These are phyloP conservation scores for Nakaseomyces delphensis DNA, from an alignment of 1,139 yeast genomes.

Conservation along the genomic window DNA sequence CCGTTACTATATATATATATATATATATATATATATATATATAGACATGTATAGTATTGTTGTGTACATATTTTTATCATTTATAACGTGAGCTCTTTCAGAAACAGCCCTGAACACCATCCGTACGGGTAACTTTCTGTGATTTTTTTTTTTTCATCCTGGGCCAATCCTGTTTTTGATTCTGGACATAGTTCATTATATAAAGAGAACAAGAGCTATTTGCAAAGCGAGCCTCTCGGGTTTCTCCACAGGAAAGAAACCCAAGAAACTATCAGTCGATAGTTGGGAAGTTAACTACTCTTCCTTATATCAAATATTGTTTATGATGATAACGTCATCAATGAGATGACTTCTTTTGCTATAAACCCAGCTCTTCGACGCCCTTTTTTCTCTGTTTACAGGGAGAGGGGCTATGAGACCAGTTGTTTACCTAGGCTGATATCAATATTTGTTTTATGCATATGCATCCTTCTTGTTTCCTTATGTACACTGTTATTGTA, in stretches of 20 bases:
- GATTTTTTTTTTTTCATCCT: too few species aligned
- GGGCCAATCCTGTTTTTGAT: too few species aligned
- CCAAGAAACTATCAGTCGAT: constrained; percentile 1
- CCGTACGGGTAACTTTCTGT: background rate
- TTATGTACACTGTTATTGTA: background rate
- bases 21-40: background rate
- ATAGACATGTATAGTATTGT: too few species aligned
- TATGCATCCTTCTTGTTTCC: background rate
- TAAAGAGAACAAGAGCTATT: too few species aligned
- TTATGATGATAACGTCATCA: constrained; percentile 36
- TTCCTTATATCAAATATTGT: constrained; percentile 15
- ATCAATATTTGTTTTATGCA: background rate
- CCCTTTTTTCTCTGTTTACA: background rate
- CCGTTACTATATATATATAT: background rate
- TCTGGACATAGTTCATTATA: too few species aligned
- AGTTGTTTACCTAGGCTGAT: background rate
- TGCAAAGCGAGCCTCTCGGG: too few species aligned
- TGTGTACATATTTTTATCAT: too few species aligned
- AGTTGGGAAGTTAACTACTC: background rate
- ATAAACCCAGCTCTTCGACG: constrained; percentile 48
- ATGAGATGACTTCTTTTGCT: constrained; percentile 26
- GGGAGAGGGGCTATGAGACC: constrained; percentile 2
- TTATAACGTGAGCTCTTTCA: too few species aligned
- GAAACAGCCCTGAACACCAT: background rate
- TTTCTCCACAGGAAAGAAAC: background rate